These are phyloP conservation scores for Nicotiana undulata DNA, from an alignment of 257 asterid genomes.

Conservation along the genomic window DNA sequence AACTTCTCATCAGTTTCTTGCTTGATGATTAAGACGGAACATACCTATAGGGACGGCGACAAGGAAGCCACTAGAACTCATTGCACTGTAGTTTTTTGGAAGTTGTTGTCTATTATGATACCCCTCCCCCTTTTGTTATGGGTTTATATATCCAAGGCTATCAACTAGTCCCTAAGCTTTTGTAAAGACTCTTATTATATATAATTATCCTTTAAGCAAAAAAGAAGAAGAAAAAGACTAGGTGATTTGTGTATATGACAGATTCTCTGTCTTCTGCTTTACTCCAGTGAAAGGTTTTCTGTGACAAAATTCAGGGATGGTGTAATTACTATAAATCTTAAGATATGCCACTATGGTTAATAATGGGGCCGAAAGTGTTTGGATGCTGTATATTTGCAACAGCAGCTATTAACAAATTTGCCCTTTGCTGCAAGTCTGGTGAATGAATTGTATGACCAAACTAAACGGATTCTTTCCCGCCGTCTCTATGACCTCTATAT, in stretches of 20 bases:
- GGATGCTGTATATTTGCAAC: too few species aligned
- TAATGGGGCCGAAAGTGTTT: too few species aligned
- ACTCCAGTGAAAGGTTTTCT: background rate
- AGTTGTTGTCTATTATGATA: background rate
- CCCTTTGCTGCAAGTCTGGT: too few species aligned
- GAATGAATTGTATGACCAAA: too few species aligned
- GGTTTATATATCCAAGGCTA: background rate
- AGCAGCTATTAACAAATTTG: too few species aligned
- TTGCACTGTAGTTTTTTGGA: background rate
- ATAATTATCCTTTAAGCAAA: background rate
- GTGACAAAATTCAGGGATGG: background rate
- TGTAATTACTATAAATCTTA: background rate
- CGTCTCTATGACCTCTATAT: too few species aligned
- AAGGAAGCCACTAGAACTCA: background rate
- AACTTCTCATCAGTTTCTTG: background rate
- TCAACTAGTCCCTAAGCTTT: too few species aligned
- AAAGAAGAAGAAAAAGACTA: background rate
- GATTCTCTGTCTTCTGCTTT: background rate
- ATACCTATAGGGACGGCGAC: background rate
- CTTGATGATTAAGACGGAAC: background rate
- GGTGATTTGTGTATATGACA: background rate
- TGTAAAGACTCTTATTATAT: too few species aligned
- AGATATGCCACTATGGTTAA: background rate
- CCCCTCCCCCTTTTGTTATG: background rate
- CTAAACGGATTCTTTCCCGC: too few species aligned